Evolutionary conservation across 108 stramenopile genomes (phyloP).

Genomic region (Stephanodiscus minutulus): DNA sequence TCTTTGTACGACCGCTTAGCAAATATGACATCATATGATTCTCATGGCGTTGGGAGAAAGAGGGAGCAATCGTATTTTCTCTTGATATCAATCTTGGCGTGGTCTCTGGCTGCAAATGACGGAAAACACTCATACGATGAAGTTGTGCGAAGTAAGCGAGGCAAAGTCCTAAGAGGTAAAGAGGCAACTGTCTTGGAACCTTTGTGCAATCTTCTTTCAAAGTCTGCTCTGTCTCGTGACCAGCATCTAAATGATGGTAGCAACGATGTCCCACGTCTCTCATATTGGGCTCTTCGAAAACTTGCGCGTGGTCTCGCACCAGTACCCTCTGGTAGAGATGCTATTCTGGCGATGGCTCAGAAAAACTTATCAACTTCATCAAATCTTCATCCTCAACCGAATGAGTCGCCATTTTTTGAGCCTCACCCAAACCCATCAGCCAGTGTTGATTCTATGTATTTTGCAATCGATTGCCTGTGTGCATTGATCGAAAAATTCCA

Average conservation of each 20-base stretch:
- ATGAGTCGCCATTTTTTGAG: constrained; percentile 15
- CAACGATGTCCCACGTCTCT: constrained; percentile 15
- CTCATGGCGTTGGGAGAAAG: neutral
- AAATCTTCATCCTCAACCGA: constrained; percentile 4
- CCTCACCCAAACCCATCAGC: constrained; percentile 23
- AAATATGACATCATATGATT: constrained; percentile 11
- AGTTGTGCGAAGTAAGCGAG: constrained; percentile 13
- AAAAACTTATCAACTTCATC: constrained; percentile 25
- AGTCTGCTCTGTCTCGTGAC: constrained; percentile 10
- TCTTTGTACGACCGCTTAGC: constrained; percentile 26
- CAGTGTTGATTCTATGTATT: constrained; percentile 28
- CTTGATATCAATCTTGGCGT: constrained; percentile 30
- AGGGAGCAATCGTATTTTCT: constrained; percentile 13
- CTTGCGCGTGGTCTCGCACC: constrained; percentile 29
- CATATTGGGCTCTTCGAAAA: constrained; percentile 19
- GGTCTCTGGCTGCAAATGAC: constrained; percentile 28
- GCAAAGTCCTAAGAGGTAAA: neutral
- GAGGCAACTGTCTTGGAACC: constrained; percentile 25
- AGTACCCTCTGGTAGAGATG: constrained; percentile 30
- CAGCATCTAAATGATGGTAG: constrained; percentile 1
- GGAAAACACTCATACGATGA: constrained; percentile 11
- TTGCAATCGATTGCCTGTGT: constrained; percentile 36
- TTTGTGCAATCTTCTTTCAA: constrained; percentile 39
- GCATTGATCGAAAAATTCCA: constrained; percentile 26
- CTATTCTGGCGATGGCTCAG: constrained; percentile 34